These are phyloP conservation scores for Olyra latifolia DNA, from an alignment of 176 grass and related monocot genomes.

Conservation along the genomic window DNA sequence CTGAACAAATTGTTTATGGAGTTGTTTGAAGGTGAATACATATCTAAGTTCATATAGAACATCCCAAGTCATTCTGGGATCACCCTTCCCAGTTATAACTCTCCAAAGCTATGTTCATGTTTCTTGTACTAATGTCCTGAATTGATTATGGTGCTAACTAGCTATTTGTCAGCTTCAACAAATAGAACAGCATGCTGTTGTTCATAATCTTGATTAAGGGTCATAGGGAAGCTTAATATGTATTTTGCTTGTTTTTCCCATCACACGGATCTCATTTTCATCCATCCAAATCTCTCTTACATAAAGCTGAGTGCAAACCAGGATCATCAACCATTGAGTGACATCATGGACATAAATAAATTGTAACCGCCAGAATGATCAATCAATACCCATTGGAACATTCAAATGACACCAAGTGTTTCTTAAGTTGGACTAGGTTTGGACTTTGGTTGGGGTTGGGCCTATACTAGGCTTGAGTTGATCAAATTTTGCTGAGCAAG, in stretches of 20 bases:
- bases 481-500: background rate
- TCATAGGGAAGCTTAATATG: background rate
- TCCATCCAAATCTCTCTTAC: background rate
- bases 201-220: background rate
- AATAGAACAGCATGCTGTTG: background rate
- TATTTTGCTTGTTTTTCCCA: background rate
- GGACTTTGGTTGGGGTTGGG: background rate
- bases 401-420: background rate
- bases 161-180: background rate
- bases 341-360: slow-evolving; percentile 7
- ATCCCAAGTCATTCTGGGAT: background rate
- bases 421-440: background rate
- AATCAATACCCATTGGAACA: background rate
- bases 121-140: background rate
- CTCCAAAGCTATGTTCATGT: background rate
- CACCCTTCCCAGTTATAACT: background rate
- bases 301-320: background rate
- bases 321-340: background rate
- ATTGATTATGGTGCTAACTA: background rate
- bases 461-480: background rate
- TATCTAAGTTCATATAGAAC: background rate
- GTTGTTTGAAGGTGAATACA: background rate
- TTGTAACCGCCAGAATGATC: background rate
- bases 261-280: background rate
- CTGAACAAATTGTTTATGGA: background rate